A percentile compares a stretch with the other conserved stretches of the same genome.
These are phyloP conservation scores for Calycina herbarum DNA, from an alignment of 2,329 filamentous ascomycete genomes.

Conservation along the genomic window DNA sequence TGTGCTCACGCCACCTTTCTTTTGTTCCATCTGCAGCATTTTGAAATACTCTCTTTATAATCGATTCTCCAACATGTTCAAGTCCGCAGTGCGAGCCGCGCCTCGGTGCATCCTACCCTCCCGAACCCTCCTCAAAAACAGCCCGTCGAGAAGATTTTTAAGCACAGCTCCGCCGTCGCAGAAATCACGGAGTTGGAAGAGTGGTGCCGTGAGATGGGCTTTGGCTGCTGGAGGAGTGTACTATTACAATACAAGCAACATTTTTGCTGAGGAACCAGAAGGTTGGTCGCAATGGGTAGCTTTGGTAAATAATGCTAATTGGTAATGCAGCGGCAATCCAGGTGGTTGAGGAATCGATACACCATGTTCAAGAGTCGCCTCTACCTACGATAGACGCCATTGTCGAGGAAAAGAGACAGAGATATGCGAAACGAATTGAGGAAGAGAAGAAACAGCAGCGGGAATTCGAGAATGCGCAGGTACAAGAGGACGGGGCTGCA, in stretches of 20 bases:
- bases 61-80: conserved; percentile 30
- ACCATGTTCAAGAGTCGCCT: conserved; percentile 47
- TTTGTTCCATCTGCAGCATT: conserved; percentile 23
- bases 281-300: conserved; percentile 54
- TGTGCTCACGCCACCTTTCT: conserved; percentile 24
- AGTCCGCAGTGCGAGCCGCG: conserved; percentile 29
- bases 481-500: conserved; percentile 26
- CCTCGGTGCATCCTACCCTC: conserved; percentile 28
- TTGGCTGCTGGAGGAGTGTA: conserved; percentile 77
- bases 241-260: conserved; percentile 87
- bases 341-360: conserved; percentile 39
- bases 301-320: background rate
- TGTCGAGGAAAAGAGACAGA: conserved; percentile 58
- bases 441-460: conserved; percentile 30
- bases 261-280: conserved; percentile 80
- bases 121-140: conserved; percentile 19
- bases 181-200: conserved; percentile 81
- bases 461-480: conserved; percentile 23
- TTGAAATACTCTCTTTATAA: conserved; percentile 16
- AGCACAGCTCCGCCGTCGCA: conserved; percentile 58
- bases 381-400: conserved; percentile 67
- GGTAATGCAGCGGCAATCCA: conserved; percentile 34
- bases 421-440: conserved; percentile 34
- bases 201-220: conserved; percentile 69
- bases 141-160: conserved; percentile 48